Evolutionary conservation across 2,329 filamentous ascomycete species (phyloP), one percentile per base, ranked within the genome.

Genomic region (Chaetomium globosum): DNA sequence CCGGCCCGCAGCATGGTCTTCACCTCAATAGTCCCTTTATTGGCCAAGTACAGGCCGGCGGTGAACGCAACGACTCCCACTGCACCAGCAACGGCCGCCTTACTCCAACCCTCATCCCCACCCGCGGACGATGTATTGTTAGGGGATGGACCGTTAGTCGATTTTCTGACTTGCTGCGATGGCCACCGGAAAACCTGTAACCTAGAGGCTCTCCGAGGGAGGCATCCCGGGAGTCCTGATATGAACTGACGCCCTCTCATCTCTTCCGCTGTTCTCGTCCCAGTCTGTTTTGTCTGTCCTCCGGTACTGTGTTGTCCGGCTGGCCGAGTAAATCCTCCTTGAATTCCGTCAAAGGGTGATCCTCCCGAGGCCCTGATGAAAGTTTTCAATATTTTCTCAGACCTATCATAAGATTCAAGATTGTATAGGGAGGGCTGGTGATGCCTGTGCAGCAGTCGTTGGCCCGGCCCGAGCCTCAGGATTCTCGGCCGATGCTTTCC

Each of bases 21-120:
- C 6, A 33, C 19, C n/a, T 36, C 43, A 26, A n/a, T 51, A 10
- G 16, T 28, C 7, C 36, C 48, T 33, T 52, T 52, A 9, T 19
- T 30, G 9, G 51, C 23, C 9, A 65, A 43, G 6, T 59, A 16
- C 5, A 66, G 33, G 33, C 67, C 67, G 31, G 61, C 56, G 21
- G 52, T 51, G n/a, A 68, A 66, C 16, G 61, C 62, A 28, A 59
- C 46, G 21, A 46, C 51, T 16, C 64, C 56, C 21, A 66, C 8
- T 7, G 36, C 51, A 1, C 23, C 59, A 2, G 51, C 57, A 0
- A 49, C 19, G 2, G 49, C 51, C 2, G 49, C 21, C 19, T 28
- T 26, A 16, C 13, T 59, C 48, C 53, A 59, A 51, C 48, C 36
- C 21, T 21, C 54, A 59, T 23, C 30, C 12, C 43, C 60, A 5